phyloP scores from a whole-genome alignment of 2,329 filamentous ascomycete species.

The Laburnicola sp. region DNA sequence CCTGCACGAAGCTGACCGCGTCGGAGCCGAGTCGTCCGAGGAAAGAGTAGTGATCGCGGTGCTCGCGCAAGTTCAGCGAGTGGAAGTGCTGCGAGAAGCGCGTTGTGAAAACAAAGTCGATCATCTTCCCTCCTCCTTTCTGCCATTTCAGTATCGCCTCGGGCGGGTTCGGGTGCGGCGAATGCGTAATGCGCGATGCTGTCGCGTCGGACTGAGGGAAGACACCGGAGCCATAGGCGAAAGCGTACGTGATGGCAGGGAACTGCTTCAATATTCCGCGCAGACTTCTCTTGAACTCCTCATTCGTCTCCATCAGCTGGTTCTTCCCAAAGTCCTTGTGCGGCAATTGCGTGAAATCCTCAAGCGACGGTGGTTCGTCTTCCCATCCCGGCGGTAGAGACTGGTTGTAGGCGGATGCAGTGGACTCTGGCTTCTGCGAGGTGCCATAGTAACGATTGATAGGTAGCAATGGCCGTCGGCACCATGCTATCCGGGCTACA shows the following conservation, averaged over 20 bases:
- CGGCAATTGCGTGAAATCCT: conserved; percentile 74
- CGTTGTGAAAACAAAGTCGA: conserved; percentile 97
- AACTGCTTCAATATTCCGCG: conserved; percentile 89
- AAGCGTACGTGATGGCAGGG: conserved; percentile 93
- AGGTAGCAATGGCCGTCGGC: conserved; percentile 27
- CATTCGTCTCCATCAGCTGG: conserved; percentile 90
- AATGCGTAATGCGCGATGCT: conserved; percentile 56
- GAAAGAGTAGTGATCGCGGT: conserved; percentile 89
- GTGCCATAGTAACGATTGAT: conserved; percentile 30
- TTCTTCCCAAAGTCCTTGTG: conserved; percentile 87
- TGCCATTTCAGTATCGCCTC: conserved; percentile 81
- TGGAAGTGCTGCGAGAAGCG: conserved; percentile 97
- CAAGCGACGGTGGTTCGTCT: conserved; percentile 70
- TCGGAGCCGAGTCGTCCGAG: conserved; percentile 83
- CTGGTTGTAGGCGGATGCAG: conserved; percentile 27
- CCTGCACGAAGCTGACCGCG: conserved; percentile 81
- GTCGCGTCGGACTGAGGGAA: conserved; percentile 72
- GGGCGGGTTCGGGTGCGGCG: conserved; percentile 80
- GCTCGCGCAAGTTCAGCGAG: conserved; percentile 83
- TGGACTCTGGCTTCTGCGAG: conserved; percentile 27
- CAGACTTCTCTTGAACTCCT: conserved; percentile 90
- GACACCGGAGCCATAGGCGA: conserved; percentile 95
- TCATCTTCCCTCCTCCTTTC: conserved; percentile 89
- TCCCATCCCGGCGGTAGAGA: conserved; percentile 67
- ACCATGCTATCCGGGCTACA: conserved; percentile 33